Evolutionary conservation across 768 basidiomycete species (phyloP).

Genomic region (Antrodiella citrinella): DNA sequence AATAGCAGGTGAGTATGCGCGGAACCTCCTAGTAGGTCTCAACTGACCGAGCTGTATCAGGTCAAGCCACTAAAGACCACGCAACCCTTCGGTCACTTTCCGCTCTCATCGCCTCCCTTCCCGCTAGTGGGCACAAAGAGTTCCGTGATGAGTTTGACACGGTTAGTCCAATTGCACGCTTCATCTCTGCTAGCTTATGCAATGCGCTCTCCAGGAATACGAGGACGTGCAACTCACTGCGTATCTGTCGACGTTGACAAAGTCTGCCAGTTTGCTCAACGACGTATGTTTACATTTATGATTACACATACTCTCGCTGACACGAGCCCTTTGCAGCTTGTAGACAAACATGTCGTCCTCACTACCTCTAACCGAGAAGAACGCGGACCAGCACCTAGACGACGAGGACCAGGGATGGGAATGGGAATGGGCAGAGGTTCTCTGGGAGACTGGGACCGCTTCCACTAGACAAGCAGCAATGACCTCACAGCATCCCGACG

Average conservation of each 20-base stretch:
- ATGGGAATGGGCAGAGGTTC: conserved; percentile 6
- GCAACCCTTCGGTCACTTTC: conserved; percentile 76
- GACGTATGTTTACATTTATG: conserved; percentile 51
- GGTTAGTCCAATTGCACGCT: conserved; percentile 28
- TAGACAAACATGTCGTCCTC: conserved; percentile 68
- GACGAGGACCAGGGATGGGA: conserved; percentile 39
- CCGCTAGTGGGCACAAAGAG: conserved; percentile 72
- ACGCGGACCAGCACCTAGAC: conserved; percentile 35
- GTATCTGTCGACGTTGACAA: conserved; percentile 81
- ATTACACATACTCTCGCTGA: conserved; percentile 4
- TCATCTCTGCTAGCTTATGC: not conserved
- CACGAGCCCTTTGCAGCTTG: conserved; percentile 40
- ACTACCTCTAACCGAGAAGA: conserved; percentile 48
- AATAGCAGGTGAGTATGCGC: conserved; percentile 47
- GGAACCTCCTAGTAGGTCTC: not conserved
- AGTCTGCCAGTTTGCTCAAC: conserved; percentile 79
- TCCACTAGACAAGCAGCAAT: not conserved
- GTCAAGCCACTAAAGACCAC: conserved; percentile 69
- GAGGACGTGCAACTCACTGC: conserved; percentile 91
- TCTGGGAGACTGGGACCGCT: conserved; percentile 5
- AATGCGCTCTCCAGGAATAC: conserved; percentile 62
- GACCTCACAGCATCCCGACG: not conserved
- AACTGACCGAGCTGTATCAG: conserved; percentile 28
- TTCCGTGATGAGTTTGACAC: conserved; percentile 89
- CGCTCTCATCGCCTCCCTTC: conserved; percentile 81